Percentiles rank a stretch among this genome's conserved stretches.
These are phyloP conservation scores for Cronartium quercuum DNA, from an alignment of 1,284 basidiomycete genomes.

Conservation along the genomic window DNA sequence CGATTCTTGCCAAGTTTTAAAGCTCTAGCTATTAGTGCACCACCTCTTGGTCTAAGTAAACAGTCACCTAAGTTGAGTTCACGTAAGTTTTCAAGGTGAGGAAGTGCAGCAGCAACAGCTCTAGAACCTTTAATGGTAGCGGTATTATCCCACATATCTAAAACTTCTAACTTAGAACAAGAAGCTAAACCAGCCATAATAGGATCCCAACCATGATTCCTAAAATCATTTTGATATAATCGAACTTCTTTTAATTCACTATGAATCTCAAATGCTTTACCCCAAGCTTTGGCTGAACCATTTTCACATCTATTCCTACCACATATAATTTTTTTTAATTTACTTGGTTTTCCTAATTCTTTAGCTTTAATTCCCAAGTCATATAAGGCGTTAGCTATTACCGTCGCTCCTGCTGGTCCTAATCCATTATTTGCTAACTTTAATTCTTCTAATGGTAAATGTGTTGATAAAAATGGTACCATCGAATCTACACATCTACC, in stretches of 20 bases:
- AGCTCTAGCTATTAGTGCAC: slow-evolving; percentile 61
- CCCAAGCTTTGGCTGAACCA: slow-evolving; percentile 76
- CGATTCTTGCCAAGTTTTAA: slow-evolving; percentile 61
- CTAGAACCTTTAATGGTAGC: slow-evolving; percentile 68
- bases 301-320: slow-evolving; percentile 92
- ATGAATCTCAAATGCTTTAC: slow-evolving; percentile 79
- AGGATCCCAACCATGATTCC: slow-evolving; percentile 82
- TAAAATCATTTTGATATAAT: slow-evolving; percentile 95
- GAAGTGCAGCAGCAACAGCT: slow-evolving; percentile 67
- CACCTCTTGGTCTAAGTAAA: slow-evolving; percentile 63
- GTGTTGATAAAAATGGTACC: slow-evolving; percentile 67
- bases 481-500: slow-evolving; percentile 92
- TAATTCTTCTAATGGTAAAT: slow-evolving; percentile 71
- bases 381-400: slow-evolving; percentile 76
- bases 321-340: slow-evolving; percentile 76
- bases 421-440: slow-evolving; percentile 96
- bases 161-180: slow-evolving; percentile 63
- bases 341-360: slow-evolving; percentile 62
- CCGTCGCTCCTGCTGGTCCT: slow-evolving; percentile 79
- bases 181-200: slow-evolving; percentile 69
- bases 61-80: slow-evolving; percentile 88
- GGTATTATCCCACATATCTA: slow-evolving; percentile 96
- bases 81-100: slow-evolving; percentile 64
- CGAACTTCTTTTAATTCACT: slow-evolving; percentile 73
- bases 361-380: slow-evolving; percentile 68